These are phyloP conservation scores for Lojkania enalia DNA, from an alignment of 2,329 filamentous ascomycete genomes.

Conservation along the genomic window DNA sequence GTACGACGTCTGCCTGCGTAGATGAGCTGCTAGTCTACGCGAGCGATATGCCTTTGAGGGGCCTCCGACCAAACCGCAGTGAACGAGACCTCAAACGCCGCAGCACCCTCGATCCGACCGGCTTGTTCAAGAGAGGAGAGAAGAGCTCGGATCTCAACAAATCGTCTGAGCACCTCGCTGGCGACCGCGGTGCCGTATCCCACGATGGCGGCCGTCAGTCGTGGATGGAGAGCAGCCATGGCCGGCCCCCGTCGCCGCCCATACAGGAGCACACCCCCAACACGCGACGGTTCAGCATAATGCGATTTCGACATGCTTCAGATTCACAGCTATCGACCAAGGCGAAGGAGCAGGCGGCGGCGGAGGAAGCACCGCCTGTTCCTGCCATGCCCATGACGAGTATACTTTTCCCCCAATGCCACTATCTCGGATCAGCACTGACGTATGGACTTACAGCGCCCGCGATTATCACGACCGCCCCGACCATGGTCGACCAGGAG, in stretches of 20 bases:
- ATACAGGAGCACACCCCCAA: conserved; percentile 42
- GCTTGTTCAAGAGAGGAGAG: conserved; percentile 42
- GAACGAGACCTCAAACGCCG: conserved; percentile 49
- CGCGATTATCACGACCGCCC: conserved; percentile 87
- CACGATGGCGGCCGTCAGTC: conserved; percentile 37
- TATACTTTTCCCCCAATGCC: conserved; percentile 6
- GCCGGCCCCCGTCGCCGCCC: conserved; percentile 34
- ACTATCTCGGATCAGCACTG: conserved; percentile 20
- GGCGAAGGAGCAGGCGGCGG: conserved; percentile 69
- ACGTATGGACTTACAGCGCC: conserved; percentile 48
- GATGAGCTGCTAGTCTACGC: conserved; percentile 38
- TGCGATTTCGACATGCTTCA: conserved; percentile 89
- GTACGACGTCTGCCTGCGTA: conserved; percentile 34
- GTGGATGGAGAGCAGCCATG: conserved; percentile 18
- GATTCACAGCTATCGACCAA: conserved; percentile 83
- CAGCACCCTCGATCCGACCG: conserved; percentile 48
- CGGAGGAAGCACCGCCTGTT: conserved; percentile 58
- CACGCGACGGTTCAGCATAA: conserved; percentile 63
- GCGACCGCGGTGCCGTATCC: conserved; percentile 31
- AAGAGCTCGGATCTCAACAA: conserved; percentile 23
- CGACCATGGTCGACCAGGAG: conserved; percentile 60
- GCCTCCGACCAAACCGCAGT: conserved; percentile 43
- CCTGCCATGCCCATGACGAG: conserved; percentile 8
- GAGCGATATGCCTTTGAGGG: conserved; percentile 47
- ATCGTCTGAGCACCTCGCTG: conserved; percentile 32